Evolutionary conservation across 768 basidiomycete species (phyloP).

Genomic region (Suillus hirtellus): DNA sequence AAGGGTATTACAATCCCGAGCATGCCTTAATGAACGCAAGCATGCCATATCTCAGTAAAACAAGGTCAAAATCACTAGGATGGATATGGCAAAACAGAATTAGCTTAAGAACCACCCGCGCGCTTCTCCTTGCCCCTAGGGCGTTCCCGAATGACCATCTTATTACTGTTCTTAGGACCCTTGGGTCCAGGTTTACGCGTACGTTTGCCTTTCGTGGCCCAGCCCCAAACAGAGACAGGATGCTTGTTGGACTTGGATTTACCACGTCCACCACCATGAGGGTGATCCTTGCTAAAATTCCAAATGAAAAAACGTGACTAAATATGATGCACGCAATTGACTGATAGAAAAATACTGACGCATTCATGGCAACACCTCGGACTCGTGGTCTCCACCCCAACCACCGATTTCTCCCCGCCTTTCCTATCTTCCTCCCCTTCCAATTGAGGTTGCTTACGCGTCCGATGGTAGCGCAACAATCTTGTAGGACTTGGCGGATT

Average conservation of each 20-base stretch:
- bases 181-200: constrained; percentile 92
- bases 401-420: constrained; percentile 90
- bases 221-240: constrained; percentile 90
- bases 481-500: constrained; percentile 78
- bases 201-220: constrained; percentile 88
- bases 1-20: neutral
- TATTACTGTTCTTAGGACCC: constrained; percentile 88
- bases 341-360: constrained; percentile 49
- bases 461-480: constrained; percentile 88
- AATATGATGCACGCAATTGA: constrained; percentile 1
- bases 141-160: constrained; percentile 84
- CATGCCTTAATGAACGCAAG: constrained; percentile 5
- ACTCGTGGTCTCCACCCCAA: constrained; percentile 82
- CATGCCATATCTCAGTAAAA: neutral
- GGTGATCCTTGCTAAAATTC: constrained; percentile 74
- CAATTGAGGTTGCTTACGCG: constrained; percentile 89
- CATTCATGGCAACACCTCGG: constrained; percentile 97
- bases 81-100: constrained; percentile 6
- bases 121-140: constrained; percentile 68
- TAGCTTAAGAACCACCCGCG: constrained; percentile 17
- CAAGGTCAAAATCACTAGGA: neutral
- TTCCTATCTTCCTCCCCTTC: constrained; percentile 83
- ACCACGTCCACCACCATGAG: constrained; percentile 97
- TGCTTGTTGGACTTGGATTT: constrained; percentile 97
- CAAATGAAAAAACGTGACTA: neutral